Percentiles rank a stretch among this genome's conserved stretches.
phyloP scores from a whole-genome alignment of 2,329 filamentous ascomycete species.

The Ophiobolus disseminans region DNA sequence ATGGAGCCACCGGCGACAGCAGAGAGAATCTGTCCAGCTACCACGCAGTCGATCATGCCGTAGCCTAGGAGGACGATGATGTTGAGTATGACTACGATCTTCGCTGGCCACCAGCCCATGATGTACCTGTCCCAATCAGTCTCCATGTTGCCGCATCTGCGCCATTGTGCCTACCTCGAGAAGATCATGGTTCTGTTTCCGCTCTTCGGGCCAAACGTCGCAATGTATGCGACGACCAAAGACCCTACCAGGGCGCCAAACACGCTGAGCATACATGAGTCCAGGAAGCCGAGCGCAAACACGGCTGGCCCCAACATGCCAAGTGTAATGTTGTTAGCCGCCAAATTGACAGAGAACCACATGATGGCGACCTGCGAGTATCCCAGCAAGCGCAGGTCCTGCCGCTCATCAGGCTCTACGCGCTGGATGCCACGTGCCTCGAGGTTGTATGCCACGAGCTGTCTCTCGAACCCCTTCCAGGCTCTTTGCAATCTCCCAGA shows the following conservation, averaged over 20 bases:
- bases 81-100: constrained; percentile 68
- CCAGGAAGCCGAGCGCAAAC: constrained; percentile 65
- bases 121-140: constrained; percentile 62
- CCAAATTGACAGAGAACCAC: constrained; percentile 69
- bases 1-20: constrained; percentile 67
- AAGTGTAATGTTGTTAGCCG: constrained; percentile 69
- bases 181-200: constrained; percentile 70
- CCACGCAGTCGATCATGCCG: constrained; percentile 68
- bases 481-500: constrained; percentile 21
- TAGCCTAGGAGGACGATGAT: constrained; percentile 69
- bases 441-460: constrained; percentile 60
- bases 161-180: constrained; percentile 37
- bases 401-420: constrained; percentile 62
- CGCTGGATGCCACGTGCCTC: constrained; percentile 68
- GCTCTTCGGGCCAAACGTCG: constrained; percentile 67
- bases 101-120: constrained; percentile 72
- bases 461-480: constrained; percentile 49
- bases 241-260: constrained; percentile 65
- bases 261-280: constrained; percentile 63
- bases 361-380: constrained; percentile 64
- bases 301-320: constrained; percentile 68
- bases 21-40: constrained; percentile 72
- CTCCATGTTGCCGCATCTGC: not conserved
- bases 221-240: constrained; percentile 64
- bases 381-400: constrained; percentile 59